Base-by-base conservation (phyloP, 2,329 filamentous ascomycete species). In the Tolypocladium cylindrosporum region DNA sequence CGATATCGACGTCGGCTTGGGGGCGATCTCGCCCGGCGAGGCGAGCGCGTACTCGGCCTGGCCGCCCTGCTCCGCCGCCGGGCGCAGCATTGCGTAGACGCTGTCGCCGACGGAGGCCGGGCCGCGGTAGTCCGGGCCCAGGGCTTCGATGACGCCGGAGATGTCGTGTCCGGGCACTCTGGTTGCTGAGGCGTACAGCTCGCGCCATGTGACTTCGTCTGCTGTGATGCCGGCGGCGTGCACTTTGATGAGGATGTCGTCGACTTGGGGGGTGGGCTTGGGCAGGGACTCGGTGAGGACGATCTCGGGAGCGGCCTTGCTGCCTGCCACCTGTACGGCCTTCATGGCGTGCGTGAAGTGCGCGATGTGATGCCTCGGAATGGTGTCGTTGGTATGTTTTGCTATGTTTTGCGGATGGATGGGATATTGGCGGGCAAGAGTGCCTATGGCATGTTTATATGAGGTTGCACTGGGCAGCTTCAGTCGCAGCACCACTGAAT, bases 131-230 rank as follows among this genome's bases (percentile, higher is more conserved):
- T 50, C 43, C 0, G 67, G 61, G 0, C 68, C 68, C 1, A 73
- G 54, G 0, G 60, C 62, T 2, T 56, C 59, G n/a, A 74, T 58
- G 6, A 62, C 59, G 24, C 72, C 72, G 3, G 72, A 72, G 21
- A 74, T 58, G 34, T 74, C 72, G 50, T 72, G 71, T 0, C 72
- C 72, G 0, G 72, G 72, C 14, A 74, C 67, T 3, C 66, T 64
- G 2, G 58, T 50, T 1, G 66, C 57, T 0, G 64, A 66, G 2
- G 62, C 48, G 59, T 72, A 73, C 0, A 72, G 53, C 4, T 72
- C 72, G 1, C 61, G 63, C 72, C 72, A 74, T 1, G 62, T 57
- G 2, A 71, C 53, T 39, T 74, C 72, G 55, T 72, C 69, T 27
- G 65, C 69, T 0, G 71, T 74, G 52, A 74, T 57, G 3, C 69